A percentile compares a stretch with the other conserved stretches of the same genome.
These are phyloP conservation scores for Gentiana dahurica DNA, from an alignment of 257 asterid species.

Conservation along the genomic window DNA sequence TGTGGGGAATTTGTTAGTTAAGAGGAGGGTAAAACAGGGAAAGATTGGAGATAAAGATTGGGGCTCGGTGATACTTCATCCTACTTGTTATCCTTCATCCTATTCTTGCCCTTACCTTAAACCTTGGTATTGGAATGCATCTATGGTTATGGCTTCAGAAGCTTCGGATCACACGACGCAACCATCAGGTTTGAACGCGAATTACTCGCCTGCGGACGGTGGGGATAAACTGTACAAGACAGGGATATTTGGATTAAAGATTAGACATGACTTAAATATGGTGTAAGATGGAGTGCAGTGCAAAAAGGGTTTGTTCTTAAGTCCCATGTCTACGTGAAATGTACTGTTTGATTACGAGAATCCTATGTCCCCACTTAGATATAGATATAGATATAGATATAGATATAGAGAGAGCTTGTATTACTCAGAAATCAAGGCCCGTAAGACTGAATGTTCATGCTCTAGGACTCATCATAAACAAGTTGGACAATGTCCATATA, in stretches of 20 bases:
- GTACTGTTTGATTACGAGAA: too few species aligned
- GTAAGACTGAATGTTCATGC: too few species aligned
- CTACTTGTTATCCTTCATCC: conserved; percentile 27
- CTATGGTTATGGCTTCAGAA: conserved; percentile 37
- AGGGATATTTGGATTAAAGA: conserved; percentile 35
- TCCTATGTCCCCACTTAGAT: too few species aligned
- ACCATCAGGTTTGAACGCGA: conserved; percentile 23
- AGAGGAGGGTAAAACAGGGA: conserved; percentile 63
- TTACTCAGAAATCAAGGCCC: too few species aligned
- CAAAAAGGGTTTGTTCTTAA: too few species aligned
- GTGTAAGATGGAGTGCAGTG: too few species aligned
- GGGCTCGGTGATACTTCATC: conserved; percentile 74
- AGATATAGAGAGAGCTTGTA: too few species aligned
- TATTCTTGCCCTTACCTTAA: conserved; percentile 35
- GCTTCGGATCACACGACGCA: conserved; percentile 24
- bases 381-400: too few species aligned
- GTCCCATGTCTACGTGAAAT: too few species aligned
- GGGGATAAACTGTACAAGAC: conserved; percentile 58
- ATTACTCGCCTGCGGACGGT: conserved; percentile 71
- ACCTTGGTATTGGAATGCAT: conserved; percentile 84
- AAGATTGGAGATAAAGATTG: conserved; percentile 69
- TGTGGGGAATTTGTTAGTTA: conserved; percentile 46
- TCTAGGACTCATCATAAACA: too few species aligned
- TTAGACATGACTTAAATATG: neutral
- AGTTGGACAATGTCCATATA: too few species aligned